Conservation (phyloP, 352 stramenopile genomes). For the Pythium volutum region DNA sequence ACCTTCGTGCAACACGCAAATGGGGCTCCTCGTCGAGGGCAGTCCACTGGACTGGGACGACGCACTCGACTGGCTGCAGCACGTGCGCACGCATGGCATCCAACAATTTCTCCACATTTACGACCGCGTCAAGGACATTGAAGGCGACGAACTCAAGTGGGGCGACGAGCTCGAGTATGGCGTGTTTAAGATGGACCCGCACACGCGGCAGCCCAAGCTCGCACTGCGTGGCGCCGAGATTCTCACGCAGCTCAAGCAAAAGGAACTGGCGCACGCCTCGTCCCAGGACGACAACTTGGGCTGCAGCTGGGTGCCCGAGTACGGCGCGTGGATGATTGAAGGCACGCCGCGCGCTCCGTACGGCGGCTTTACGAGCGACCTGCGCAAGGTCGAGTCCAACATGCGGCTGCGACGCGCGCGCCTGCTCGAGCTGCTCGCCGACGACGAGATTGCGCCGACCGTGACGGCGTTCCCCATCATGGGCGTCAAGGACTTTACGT, state of each 20-base stretch:
- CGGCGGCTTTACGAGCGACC: slow-evolving; percentile 92
- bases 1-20: slow-evolving; percentile 10
- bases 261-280: slow-evolving; percentile 31
- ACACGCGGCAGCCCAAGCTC: slow-evolving; percentile 85
- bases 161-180: slow-evolving; percentile 99
- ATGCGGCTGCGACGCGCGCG: slow-evolving; percentile 96
- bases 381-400: slow-evolving; percentile 96
- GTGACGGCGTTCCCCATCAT: slow-evolving; percentile 97
- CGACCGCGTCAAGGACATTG: slow-evolving; percentile 93
- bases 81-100: slow-evolving; percentile 95
- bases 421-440: slow-evolving; percentile 90
- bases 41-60: slow-evolving; percentile 95
- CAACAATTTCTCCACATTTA: slow-evolving; percentile 98
- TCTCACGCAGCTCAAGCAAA: slow-evolving; percentile 92
- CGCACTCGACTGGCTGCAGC: slow-evolving; percentile 93
- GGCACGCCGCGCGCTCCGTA: slow-evolving; percentile 94
- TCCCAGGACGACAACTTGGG: slow-evolving; percentile 69
- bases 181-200: slow-evolving; percentile 93
- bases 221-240: slow-evolving; percentile 94
- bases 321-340: slow-evolving; percentile 99
- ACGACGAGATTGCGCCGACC: slow-evolving; percentile 96
- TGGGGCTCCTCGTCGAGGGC: slow-evolving; percentile 90
- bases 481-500: slow-evolving; percentile 93
- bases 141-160: slow-evolving; percentile 95
- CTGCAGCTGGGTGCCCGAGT: slow-evolving; percentile 99